A percentile compares a stretch with the other conserved stretches of the same genome.
phyloP scores from a whole-genome alignment of 1,284 basidiomycete genomes.

The Chalciporus sp. region DNA sequence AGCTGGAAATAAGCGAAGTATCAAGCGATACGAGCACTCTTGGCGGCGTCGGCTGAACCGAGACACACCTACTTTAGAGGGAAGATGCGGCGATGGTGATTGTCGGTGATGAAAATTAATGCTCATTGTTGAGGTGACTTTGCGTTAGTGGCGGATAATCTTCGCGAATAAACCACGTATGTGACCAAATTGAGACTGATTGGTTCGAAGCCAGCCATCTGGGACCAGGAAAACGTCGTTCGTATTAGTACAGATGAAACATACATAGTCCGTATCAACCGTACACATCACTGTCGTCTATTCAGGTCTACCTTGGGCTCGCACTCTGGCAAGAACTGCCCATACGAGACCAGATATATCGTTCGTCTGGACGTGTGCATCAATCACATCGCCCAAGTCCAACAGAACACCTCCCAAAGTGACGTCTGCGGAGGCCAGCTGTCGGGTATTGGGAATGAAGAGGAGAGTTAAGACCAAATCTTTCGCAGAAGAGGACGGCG shows the following conservation, averaged over 20 bases:
- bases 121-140: too few relatives aligned
- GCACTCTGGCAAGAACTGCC: conserved; percentile 56
- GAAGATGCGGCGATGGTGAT: too few relatives aligned
- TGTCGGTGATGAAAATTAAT: too few relatives aligned
- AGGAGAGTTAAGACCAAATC: conserved; percentile 58
- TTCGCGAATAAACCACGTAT: too few relatives aligned
- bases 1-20: too few relatives aligned
- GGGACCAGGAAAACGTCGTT: not conserved
- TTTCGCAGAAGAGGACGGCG: conserved; percentile 19
- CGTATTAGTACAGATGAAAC: not conserved
- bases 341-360: conserved; percentile 73
- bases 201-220: too few relatives aligned
- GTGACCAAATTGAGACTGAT: too few relatives aligned
- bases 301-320: conserved; percentile 2
- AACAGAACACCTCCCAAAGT: conserved; percentile 48
- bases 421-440: conserved; percentile 59
- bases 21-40: too few relatives aligned
- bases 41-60: too few relatives aligned
- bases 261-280: not conserved
- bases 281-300: not conserved
- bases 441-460: conserved; percentile 68
- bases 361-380: conserved; percentile 64
- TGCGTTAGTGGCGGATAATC: too few relatives aligned
- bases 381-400: conserved; percentile 63
- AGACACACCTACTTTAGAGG: too few relatives aligned